These are phyloP conservation scores for Cornus controversa DNA, from an alignment of 148 eudicot species.

Conservation along the genomic window DNA sequence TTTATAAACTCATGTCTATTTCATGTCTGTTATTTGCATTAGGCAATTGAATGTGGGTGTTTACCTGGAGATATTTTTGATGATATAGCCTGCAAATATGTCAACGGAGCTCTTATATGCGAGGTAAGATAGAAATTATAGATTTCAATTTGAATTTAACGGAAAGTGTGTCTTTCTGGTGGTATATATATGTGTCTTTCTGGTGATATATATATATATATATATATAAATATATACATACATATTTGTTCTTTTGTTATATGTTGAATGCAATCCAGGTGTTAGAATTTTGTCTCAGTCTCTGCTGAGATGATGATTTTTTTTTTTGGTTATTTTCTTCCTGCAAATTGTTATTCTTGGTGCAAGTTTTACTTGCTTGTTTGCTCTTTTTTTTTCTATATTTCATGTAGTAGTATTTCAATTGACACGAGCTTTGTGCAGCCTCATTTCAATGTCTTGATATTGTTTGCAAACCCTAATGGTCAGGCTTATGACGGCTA, in stretches of 20 bases:
- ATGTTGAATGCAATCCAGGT: neutral
- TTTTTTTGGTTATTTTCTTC: neutral
- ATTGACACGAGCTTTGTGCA: neutral
- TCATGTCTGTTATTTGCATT: neutral
- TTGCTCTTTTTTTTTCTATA: neutral
- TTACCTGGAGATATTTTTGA: constrained; percentile 19
- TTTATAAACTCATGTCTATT: neutral
- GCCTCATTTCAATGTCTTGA: neutral
- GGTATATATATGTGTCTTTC: neutral
- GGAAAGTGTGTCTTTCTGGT: neutral
- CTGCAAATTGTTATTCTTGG: neutral
- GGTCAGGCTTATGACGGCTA: neutral
- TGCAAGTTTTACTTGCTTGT: neutral
- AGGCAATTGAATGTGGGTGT: constrained; percentile 24
- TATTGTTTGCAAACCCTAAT: neutral
- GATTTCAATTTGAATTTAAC: constrained; percentile 1
- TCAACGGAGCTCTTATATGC: constrained; percentile 20
- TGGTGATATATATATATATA: neutral
- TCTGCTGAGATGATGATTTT: neutral
- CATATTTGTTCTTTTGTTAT: neutral
- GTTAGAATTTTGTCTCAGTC: neutral
- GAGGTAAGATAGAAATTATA: constrained; percentile 11
- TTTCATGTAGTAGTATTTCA: neutral
- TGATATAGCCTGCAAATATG: constrained; percentile 20
- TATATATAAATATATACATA: no score